Conservation (phyloP, 2,329 filamentous ascomycete species). For the Aureobasidium subglaciale region DNA sequence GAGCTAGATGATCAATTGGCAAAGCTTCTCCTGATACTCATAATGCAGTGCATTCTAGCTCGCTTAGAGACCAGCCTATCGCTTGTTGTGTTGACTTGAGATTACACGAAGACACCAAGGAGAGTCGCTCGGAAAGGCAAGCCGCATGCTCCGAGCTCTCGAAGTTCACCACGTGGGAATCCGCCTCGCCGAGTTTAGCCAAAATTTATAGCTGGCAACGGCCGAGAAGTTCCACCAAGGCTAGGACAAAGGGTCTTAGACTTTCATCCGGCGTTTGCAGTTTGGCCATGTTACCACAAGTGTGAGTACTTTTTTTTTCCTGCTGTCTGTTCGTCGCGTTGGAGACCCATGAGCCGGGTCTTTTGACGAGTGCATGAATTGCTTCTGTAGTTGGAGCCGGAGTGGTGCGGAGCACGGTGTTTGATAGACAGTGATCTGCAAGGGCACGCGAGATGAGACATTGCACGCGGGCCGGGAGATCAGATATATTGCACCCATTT, state of each 20-base stretch:
- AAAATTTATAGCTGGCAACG: background rate
- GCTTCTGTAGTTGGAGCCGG: too few species aligned
- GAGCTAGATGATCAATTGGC: too few species aligned
- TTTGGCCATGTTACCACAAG: background rate
- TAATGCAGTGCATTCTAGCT: too few species aligned
- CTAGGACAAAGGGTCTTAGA: background rate
- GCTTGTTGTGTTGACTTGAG: background rate
- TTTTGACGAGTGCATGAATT: too few species aligned
- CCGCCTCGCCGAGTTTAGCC: background rate
- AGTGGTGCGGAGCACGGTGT: too few species aligned
- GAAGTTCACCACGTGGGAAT: background rate
- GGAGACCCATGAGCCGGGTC: background rate
- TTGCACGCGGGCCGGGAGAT: constrained; percentile 2
- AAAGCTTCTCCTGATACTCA: too few species aligned
- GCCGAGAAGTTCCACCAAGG: too few species aligned
- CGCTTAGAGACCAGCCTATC: background rate
- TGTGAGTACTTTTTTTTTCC: too few species aligned
- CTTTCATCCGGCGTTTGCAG: background rate
- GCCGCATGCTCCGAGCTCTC: too few species aligned
- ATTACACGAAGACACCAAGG: background rate
- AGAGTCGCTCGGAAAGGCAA: background rate
- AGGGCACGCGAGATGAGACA: background rate
- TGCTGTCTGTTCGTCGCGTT: background rate
- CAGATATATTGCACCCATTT: background rate
- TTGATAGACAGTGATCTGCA: background rate